Conservation (phyloP, 1,139 yeast genomes). For the Magnusiomyces sp. region DNA sequence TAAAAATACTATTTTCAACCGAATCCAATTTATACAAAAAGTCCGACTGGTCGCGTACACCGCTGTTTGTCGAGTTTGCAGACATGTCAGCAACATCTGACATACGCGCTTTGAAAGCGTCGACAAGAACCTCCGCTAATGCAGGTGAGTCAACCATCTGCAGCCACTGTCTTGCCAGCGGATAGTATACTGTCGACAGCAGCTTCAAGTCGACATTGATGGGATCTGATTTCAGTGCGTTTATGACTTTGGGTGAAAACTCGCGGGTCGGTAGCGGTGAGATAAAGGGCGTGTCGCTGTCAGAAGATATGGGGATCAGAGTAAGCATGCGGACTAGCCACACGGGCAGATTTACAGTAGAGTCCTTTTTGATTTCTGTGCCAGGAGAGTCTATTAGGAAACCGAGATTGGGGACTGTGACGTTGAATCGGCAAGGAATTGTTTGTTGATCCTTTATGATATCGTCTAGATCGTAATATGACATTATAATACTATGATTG, state of each 20-base stretch:
- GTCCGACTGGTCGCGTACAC: slow-evolving; percentile 27
- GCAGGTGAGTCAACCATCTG: slow-evolving; percentile 58
- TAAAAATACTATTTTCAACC: slow-evolving; percentile 57
- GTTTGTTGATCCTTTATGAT: slow-evolving; percentile 67
- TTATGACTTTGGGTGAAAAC: slow-evolving; percentile 53
- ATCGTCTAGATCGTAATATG: slow-evolving; percentile 79
- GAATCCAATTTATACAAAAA: slow-evolving; percentile 66
- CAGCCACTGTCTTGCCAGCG: slow-evolving; percentile 68
- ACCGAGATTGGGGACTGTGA: slow-evolving; percentile 77
- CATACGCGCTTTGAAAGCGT: slow-evolving; percentile 53
- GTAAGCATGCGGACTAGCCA: slow-evolving; percentile 87
- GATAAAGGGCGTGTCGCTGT: slow-evolving; percentile 49
- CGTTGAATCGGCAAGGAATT: slow-evolving; percentile 68
- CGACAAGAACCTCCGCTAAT: slow-evolving; percentile 44
- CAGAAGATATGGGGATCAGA: slow-evolving; percentile 25
- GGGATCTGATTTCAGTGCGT: slow-evolving; percentile 76
- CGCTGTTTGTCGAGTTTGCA: slow-evolving; percentile 39
- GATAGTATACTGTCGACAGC: slow-evolving; percentile 58
- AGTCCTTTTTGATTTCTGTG: slow-evolving; percentile 43
- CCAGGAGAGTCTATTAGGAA: slow-evolving; percentile 81
- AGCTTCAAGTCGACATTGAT: slow-evolving; percentile 58
- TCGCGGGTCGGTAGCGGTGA: slow-evolving; percentile 63
- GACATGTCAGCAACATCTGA: slow-evolving; percentile 68
- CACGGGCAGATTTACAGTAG: slow-evolving; percentile 72
- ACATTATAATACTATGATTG: too few species aligned